Evolutionary conservation across 2,329 filamentous ascomycete genomes (phyloP), one percentile per base, ranked within the genome.

Genomic region (Fusarium mexicanum): DNA sequence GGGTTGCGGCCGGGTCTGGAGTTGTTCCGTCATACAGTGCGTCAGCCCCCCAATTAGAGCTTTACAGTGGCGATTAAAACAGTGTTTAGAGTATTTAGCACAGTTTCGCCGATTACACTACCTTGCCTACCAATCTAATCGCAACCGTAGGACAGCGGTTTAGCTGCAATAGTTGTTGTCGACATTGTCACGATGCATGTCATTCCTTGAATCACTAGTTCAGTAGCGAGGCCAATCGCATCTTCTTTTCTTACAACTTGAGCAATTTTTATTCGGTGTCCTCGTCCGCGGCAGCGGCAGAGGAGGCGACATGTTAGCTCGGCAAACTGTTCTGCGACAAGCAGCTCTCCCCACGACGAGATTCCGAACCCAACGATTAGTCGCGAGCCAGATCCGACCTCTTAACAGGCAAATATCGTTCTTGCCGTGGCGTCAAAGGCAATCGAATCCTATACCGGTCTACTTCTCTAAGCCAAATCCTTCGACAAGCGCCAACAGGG

Each of bases 21-120:
- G 71, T 80, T 81, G 75, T 78, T 81, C 80, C 80, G 80, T 71
- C 61, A 73, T 77, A 78, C 79, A 78, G 76, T 77, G 70, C 48
- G 46, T 7, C 4, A n/a, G 33, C 5, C 12, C 22, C 33, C 20
- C 17, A 12, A 29, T 17, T 5, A 24, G 17, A 24, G 16, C 2
- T 7, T 12, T 26, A 24, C n/a, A 53, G 31, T 2, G 20, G 18
- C 8, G 3, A 22, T 4, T 6, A 1, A n/a, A 4, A 65, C 61
- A 50, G 65, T 70, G 58, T 22, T 5, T 29, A 4, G 4, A 8
- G 10, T 0, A 4, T 22, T 38, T 20, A 8, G 31, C 61, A 76
- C 68, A 14, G 61, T 33, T 2, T 6, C 6, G 14, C 8, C n/a
- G 26, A 61, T 43, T 48, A 38, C 47, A 61, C 60, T 31, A 29